These are phyloP conservation scores for Plasmodium adleri DNA, from an alignment of 169 alveolate species.

Conservation along the genomic window DNA sequence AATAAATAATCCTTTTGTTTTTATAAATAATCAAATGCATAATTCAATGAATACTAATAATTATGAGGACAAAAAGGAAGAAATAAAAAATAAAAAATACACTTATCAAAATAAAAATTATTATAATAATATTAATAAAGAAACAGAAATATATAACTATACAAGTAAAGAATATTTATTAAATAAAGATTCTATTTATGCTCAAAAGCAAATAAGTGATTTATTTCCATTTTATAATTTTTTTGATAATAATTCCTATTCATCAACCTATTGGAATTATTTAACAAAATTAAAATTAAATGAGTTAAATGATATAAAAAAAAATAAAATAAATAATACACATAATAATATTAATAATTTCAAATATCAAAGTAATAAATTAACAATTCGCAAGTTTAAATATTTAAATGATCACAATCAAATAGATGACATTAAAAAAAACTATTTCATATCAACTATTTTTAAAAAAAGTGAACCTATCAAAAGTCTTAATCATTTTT, in stretches of 20 bases:
- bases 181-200: slow-evolving; percentile 20
- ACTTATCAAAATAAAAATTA: neutral
- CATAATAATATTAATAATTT: neutral
- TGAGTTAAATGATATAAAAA: slow-evolving; percentile 15
- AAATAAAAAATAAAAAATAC: neutral
- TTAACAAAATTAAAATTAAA: slow-evolving; percentile 32
- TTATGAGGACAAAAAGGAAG: neutral
- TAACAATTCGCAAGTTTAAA: too few species aligned
- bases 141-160: neutral
- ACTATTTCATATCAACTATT: slow-evolving; percentile 30
- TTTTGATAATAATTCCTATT: slow-evolving; percentile 56
- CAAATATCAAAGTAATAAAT: too few species aligned
- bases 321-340: neutral
- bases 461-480: slow-evolving; percentile 55
- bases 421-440: neutral
- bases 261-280: slow-evolving; percentile 25
- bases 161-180: neutral
- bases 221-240: slow-evolving; percentile 67
- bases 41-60: neutral
- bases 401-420: neutral
- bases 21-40: slow-evolving; percentile 5
- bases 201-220: slow-evolving; percentile 63
- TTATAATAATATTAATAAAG: neutral
- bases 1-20: slow-evolving; percentile 35
- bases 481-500: slow-evolving; percentile 33